phyloP scores from a whole-genome alignment of 441 rosid species.

The Populus hybrid region DNA sequence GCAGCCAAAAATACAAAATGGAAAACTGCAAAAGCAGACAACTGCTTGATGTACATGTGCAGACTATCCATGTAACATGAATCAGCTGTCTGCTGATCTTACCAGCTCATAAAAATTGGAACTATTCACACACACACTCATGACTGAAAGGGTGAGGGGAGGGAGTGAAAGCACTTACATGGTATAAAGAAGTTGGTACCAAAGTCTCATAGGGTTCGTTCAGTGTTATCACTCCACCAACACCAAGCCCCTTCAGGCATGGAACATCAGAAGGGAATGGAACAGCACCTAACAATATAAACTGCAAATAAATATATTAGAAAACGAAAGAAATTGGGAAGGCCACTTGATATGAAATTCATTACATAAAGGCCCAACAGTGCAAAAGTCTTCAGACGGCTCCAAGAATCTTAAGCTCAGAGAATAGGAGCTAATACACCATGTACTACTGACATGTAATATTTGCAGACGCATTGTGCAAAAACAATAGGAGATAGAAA shows the following conservation, averaged over 20 bases:
- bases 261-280: conserved; percentile 93
- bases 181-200: conserved; percentile 86
- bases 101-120: neutral
- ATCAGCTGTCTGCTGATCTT: neutral
- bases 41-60: neutral
- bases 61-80: neutral
- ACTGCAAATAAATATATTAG: conserved; percentile 37
- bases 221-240: conserved; percentile 77
- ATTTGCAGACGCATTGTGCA: neutral
- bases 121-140: neutral
- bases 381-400: neutral
- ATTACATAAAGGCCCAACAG: neutral
- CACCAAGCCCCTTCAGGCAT: conserved; percentile 78
- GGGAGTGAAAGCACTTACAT: conserved; percentile 37
- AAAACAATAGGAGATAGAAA: neutral
- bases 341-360: neutral
- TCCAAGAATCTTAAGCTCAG: neutral
- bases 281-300: conserved; percentile 85
- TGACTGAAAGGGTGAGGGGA: neutral
- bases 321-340: neutral
- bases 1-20: neutral
- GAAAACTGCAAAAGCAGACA: conserved; percentile 2
- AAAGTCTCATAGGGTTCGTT: conserved; percentile 94
- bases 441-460: neutral
- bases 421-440: neutral